Conservation (phyloP, 768 basidiomycete genomes). For the Mycena albidolilacea region DNA sequence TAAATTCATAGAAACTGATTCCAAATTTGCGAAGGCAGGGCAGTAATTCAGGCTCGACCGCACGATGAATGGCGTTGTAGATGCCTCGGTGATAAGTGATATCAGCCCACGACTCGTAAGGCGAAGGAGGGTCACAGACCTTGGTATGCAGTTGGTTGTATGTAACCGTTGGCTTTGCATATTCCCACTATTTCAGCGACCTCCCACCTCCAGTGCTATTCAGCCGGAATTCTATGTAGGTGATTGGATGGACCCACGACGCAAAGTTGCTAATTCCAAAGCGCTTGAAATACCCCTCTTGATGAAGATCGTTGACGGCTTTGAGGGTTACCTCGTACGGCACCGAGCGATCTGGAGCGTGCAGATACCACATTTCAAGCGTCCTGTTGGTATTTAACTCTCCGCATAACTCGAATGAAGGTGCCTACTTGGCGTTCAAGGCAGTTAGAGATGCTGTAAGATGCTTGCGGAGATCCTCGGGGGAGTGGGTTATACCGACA, state of each 20-base stretch:
- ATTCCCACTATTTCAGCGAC: constrained; percentile 74
- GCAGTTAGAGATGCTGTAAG: constrained; percentile 62
- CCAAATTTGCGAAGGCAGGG: constrained; percentile 72
- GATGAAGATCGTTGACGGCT: constrained; percentile 68
- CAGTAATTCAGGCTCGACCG: constrained; percentile 61
- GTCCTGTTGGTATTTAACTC: constrained; percentile 54
- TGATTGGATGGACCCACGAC: constrained; percentile 51
- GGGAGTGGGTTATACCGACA: constrained; percentile 47
- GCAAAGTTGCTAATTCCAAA: constrained; percentile 76
- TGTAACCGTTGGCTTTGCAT: constrained; percentile 67
- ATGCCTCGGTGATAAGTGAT: constrained; percentile 43
- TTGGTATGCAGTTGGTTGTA: constrained; percentile 71
- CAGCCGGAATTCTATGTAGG: constrained; percentile 5
- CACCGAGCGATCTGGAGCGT: constrained; percentile 71
- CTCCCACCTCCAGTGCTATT: constrained; percentile 62
- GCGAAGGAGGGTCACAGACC: no score
- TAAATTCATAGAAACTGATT: constrained; percentile 70
- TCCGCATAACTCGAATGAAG: neutral
- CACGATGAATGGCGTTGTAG: constrained; percentile 58
- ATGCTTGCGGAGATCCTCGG: constrained; percentile 62
- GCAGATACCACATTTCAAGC: constrained; percentile 69
- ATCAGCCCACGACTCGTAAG: no score
- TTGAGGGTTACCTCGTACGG: constrained; percentile 71
- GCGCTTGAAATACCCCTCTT: constrained; percentile 72
- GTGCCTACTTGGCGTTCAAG: constrained; percentile 61